A percentile compares a stretch with the other conserved stretches of the same genome.
Conservation (phyloP, 2,329 filamentous ascomycete genomes). For the Fusarium longipes region DNA sequence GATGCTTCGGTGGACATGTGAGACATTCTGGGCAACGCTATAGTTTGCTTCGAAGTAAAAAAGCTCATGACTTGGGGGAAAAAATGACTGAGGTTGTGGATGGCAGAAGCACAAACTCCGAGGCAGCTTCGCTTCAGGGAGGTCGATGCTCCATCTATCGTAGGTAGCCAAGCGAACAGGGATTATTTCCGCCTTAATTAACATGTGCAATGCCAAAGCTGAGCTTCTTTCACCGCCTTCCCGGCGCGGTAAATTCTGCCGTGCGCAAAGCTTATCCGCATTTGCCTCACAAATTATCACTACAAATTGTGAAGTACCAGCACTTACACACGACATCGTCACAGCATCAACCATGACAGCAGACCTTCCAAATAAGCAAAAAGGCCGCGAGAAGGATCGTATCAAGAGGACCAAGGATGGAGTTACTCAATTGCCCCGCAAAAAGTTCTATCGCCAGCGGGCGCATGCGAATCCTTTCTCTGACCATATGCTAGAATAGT, state of each 20-base stretch:
- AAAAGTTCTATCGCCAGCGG: slow-evolving; percentile 95
- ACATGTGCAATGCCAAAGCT: slow-evolving; percentile 32
- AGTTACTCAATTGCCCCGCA: slow-evolving; percentile 78
- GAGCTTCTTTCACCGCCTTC: slow-evolving; percentile 44
- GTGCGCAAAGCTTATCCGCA: slow-evolving; percentile 23
- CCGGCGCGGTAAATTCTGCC: slow-evolving; percentile 31
- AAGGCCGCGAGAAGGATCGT: slow-evolving; percentile 75
- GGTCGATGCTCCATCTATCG: slow-evolving; percentile 23
- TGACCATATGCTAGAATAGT: slow-evolving; percentile 92
- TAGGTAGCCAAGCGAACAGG: slow-evolving; percentile 22
- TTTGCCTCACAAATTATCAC: slow-evolving; percentile 29
- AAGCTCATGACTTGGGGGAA: slow-evolving; percentile 39
- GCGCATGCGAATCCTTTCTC: slow-evolving; percentile 99
- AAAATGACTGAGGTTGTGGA: slow-evolving; percentile 38
- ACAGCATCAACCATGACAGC: slow-evolving; percentile 43
- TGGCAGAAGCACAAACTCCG: slow-evolving; percentile 40
- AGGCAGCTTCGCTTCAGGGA: slow-evolving; percentile 32
- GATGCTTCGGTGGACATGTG: slow-evolving; percentile 38
- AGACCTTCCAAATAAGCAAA: slow-evolving; percentile 63
- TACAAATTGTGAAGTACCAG: slow-evolving; percentile 5
- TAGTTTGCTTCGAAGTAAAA: slow-evolving; percentile 31
- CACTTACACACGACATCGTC: slow-evolving; percentile 4
- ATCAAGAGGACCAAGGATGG: slow-evolving; percentile 64
- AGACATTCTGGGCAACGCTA: slow-evolving; percentile 43
- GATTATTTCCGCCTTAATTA: slow-evolving; percentile 26